Base-by-base conservation (phyloP, 306 rosid species). In the Delonix regia region DNA sequence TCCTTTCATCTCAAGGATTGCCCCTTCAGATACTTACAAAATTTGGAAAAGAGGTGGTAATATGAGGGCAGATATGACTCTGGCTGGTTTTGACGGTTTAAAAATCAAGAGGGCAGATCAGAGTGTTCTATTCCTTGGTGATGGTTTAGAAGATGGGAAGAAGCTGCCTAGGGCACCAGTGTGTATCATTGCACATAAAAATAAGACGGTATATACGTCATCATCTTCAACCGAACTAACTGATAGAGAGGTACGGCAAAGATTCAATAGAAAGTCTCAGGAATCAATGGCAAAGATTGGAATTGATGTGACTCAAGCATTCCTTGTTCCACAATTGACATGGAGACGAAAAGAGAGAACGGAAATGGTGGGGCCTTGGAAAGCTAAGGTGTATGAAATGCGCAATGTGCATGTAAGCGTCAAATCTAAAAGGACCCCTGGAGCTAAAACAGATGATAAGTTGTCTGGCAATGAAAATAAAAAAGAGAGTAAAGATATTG, bases 61-160 rank as follows among this genome's bases (percentile, higher is more conserved):
- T 81, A 75, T 95, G 92, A 89, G 99, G 59, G 98, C 98, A 42
- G 99, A 95, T 70, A 91, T 95, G 98, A 95, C 98, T 30, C 30
- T 95, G 83, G 97, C 97, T 2, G 99, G 99, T 65, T 95, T 95
- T 59, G 99, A 95, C 86, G 99, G 99, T 39, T 89, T 94, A 65
- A 85, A 88, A 82, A 92, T 92, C 34, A 97, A 92, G 82, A 92
- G 97, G 33, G 83, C 97, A 0, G 94, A 94, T 81, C 97, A 89
- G 85, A 94, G 93, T 66, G 45, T 92, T 80, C 73, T 94, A 66
- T 94, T 94, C 53, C 86, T 90, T 36, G 97, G 98, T n/a, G 98
- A 92, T 73, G 97, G 90, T n/a, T 86, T 83, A 0, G 94, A 89
- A 34, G 92, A 90, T 70, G 93, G 84, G 30, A 90, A 84, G 69